phyloP scores from a whole-genome alignment of 2,329 filamentous ascomycete species.

The Ophiobolus disseminans region DNA sequence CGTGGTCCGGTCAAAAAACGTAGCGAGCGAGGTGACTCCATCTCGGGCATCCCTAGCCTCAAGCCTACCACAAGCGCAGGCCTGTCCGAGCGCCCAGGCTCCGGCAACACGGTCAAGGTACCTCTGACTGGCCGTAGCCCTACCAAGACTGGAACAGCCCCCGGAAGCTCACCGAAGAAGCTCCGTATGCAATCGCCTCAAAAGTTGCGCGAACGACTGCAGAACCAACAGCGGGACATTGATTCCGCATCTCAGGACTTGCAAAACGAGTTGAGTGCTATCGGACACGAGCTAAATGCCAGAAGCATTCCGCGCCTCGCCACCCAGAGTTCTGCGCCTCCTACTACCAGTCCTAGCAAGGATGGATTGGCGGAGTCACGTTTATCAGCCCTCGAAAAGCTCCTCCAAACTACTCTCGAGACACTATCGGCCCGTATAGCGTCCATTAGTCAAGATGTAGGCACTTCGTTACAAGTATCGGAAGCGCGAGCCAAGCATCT shows the following conservation, averaged over 20 bases:
- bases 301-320: conserved; percentile 40
- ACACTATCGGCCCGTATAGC: conserved; percentile 40
- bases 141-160: conserved; percentile 30
- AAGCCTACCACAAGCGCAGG: conserved; percentile 52
- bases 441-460: conserved; percentile 72
- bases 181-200: conserved; percentile 66
- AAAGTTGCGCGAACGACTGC: conserved; percentile 79
- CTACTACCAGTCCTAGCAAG: conserved; percentile 20
- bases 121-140: conserved; percentile 55
- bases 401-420: conserved; percentile 60
- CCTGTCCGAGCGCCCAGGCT: conserved; percentile 57
- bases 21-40: conserved; percentile 53
- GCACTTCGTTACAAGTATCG: conserved; percentile 72
- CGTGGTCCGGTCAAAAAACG: conserved; percentile 54
- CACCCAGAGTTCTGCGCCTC: conserved; percentile 38
- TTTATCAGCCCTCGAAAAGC: conserved; percentile 71
- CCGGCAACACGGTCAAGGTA: conserved; percentile 65
- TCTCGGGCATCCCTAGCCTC: conserved; percentile 60
- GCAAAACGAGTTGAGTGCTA: conserved; percentile 77
- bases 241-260: conserved; percentile 73
- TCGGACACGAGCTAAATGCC: conserved; percentile 77
- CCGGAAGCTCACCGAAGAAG: conserved; percentile 32
- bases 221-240: conserved; percentile 78
- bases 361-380: conserved; percentile 58
- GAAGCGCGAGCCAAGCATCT: conserved; percentile 82